Percentiles rank a stretch among this genome's conserved stretches.
These are phyloP conservation scores for Solanum hybrid DNA, from an alignment of 305 asterid species.

Conservation along the genomic window DNA sequence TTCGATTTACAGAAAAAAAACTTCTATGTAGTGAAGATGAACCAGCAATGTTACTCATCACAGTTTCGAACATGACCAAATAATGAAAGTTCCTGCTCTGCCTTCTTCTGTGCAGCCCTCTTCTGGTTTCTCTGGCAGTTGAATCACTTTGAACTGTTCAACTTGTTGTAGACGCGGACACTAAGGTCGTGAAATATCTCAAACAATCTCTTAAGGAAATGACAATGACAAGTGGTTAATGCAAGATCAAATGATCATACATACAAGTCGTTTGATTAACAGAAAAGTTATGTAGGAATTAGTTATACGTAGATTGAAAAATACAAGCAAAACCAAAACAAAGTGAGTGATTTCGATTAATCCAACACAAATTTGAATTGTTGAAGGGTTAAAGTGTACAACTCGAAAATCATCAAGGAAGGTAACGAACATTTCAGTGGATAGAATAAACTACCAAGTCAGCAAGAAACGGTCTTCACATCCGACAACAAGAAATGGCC, in stretches of 20 bases:
- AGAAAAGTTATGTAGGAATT: background rate
- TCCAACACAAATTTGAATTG: background rate
- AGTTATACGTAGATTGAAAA: background rate
- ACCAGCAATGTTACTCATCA: background rate
- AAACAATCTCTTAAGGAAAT: slow-evolving; percentile 52
- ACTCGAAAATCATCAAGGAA: background rate
- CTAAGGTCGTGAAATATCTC: slow-evolving; percentile 34
- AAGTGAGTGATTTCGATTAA: background rate
- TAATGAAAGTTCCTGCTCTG: slow-evolving; percentile 17
- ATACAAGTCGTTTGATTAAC: background rate
- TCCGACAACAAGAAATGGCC: background rate
- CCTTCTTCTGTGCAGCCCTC: slow-evolving; percentile 35
- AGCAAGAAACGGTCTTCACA: slow-evolving; percentile 3
- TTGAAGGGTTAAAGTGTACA: background rate
- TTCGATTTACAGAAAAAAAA: no score
- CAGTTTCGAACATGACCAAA: background rate
- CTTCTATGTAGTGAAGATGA: background rate
- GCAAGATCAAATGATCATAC: background rate
- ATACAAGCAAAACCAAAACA: background rate
- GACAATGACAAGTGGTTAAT: background rate
- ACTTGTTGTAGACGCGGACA: slow-evolving; percentile 19
- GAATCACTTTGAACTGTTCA: slow-evolving; percentile 32
- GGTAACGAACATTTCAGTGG: background rate
- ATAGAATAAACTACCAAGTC: background rate
- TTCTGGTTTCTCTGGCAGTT: slow-evolving; percentile 16